Percentiles rank a stretch among this genome's conserved stretches.
Evolutionary conservation across 140 eudicot species (phyloP).

Genomic region (Flaveria floridana): DNA sequence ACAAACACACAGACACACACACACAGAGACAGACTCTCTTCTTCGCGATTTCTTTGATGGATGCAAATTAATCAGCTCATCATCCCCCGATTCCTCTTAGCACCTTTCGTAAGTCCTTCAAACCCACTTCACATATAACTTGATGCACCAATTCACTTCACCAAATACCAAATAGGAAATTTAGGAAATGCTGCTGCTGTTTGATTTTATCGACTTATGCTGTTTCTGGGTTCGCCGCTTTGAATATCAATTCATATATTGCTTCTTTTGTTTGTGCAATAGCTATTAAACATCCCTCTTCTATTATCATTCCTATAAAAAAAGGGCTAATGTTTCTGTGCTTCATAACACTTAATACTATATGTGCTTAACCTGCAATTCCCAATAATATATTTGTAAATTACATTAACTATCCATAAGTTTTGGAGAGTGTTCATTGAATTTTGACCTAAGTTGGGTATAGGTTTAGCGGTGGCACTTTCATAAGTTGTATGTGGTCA

Average conservation of each 20-base stretch:
- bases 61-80: too few relatives aligned
- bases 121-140: too few relatives aligned
- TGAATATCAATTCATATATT: too few relatives aligned
- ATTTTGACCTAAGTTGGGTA: conserved; percentile 23
- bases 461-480: not conserved
- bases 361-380: not conserved
- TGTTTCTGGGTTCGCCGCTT: too few relatives aligned
- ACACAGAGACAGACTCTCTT: not conserved
- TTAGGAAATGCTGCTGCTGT: too few relatives aligned
- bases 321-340: conserved; percentile 1
- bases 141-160: too few relatives aligned
- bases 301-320: conserved; percentile 19
- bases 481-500: not conserved
- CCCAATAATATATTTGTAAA: not conserved
- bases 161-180: too few relatives aligned
- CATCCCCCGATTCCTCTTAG: too few relatives aligned
- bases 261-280: too few relatives aligned
- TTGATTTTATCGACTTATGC: too few relatives aligned
- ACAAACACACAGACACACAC: too few relatives aligned
- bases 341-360: not conserved
- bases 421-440: not conserved
- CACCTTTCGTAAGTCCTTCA: too few relatives aligned
- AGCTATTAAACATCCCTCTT: not conserved
- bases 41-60: conserved; percentile 9
- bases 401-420: conserved; percentile 3